phyloP scores from a whole-genome alignment of 306 rosid genomes.

The Calophaca sinica region DNA sequence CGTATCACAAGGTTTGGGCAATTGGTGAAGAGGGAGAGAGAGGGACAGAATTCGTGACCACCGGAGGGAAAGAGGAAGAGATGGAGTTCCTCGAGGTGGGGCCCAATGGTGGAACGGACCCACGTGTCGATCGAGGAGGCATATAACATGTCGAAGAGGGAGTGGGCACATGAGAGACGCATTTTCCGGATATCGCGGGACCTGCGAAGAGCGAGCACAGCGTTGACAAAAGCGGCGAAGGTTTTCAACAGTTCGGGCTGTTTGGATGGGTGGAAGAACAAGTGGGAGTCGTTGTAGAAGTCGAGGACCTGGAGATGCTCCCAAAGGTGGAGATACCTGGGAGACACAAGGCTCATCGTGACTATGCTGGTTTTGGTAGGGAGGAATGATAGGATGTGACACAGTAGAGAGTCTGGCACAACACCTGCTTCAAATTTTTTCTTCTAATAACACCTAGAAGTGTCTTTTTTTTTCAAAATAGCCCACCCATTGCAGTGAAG shows the following conservation, averaged over 20 bases:
- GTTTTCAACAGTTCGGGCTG: not conserved
- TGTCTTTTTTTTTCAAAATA: too few relatives aligned
- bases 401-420: conserved; percentile 13
- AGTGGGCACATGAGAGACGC: not conserved
- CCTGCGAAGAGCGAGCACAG: not conserved
- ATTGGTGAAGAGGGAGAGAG: not conserved
- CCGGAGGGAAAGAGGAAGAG: not conserved
- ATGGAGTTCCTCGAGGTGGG: not conserved
- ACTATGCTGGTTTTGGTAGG: conserved; percentile 13
- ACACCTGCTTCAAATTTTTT: too few relatives aligned
- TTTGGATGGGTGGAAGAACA: not conserved
- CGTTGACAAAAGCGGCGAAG: conserved; percentile 1
- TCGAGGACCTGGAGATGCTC: not conserved
- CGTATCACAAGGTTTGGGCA: not conserved
- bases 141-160: not conserved
- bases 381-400: conserved; percentile 43
- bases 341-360: not conserved
- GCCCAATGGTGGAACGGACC: not conserved
- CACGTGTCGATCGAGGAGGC: not conserved
- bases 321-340: not conserved
- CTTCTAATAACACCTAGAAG: too few relatives aligned
- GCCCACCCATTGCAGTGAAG: too few relatives aligned
- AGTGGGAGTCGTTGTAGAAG: not conserved
- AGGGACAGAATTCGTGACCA: not conserved
- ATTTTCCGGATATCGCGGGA: not conserved